Base-by-base conservation (phyloP, 306 rosid species). In the Ormosia emarginata region DNA sequence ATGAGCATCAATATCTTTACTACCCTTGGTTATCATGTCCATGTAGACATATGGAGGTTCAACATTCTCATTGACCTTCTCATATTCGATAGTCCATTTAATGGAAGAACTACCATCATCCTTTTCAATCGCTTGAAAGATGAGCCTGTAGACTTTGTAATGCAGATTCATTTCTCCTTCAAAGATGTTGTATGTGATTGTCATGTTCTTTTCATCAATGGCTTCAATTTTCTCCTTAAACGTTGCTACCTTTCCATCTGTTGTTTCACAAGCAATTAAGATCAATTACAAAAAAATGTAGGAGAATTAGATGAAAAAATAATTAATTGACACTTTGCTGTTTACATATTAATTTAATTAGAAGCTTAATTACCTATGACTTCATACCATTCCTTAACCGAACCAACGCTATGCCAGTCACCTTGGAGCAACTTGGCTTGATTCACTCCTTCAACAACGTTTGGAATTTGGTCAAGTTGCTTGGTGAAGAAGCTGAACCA, bases 381-480 rank as follows among this genome's bases (percentile, higher is more conserved):
- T 33, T 77, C 81, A 1, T 67, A 62, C 88, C 86, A 84, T 18
- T 43, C 3, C 64, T 81, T 87, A 52, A 87, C 59, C 18, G 86
- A 68, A 49, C 86, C 90, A 40, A 74, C 33, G 15, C 40, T 76
- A 7, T 83, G 75, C 90, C 87, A 87, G 34, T 87, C 88, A 43
- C 88, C 90, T 78, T 87, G 77, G 56, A 84, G 88, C 2, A 87
- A 61, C 7, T 34, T 67, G 53, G 65, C 71, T 0, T 12, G 59
- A 2, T 87, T 82, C 0, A 84, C 5, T 6, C 47, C 5, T 11
- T 43, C 81, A 3, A 85, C 14, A 1, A 74, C 29, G 17, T 66
- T 74, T 3, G 78, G 84, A 55, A 81, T n/a, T 1, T 74, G 77
- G 37, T 58, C 61, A 3, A 52, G 44, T 58, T 66, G 36, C 41